Base-by-base conservation (phyloP, 805 yeast species). In the Ogataea dorogensis region DNA sequence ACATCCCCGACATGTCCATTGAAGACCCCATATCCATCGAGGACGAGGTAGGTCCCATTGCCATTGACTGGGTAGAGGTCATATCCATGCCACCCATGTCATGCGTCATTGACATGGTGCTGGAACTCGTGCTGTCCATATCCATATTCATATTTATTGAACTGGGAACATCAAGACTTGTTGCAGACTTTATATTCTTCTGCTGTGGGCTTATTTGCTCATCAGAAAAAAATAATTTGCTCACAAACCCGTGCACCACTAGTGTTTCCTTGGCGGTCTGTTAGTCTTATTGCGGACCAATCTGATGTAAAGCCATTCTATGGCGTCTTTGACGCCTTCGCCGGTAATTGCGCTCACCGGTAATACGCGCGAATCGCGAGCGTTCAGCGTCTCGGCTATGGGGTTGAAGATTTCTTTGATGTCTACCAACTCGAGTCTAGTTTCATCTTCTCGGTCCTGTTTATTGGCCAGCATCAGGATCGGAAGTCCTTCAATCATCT, bases 391-490 rank as follows among this genome's bases (percentile, higher is more conserved):
- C 68, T 85, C 81, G 33, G 96, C 85, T 53, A 85, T 75, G 56
- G 81, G 70, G 67, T 93, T 78, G 70, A 91, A 74, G 47, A 91
- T 65, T 72, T 93, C 75, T 68, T 91, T 81, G 55, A 93, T 73
- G 61, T 84, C 83, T 47, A 79, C 85, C 13, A 84, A 80, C 55
- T 83, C 91, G 60, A 84, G 61, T 40, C 79, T 73, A 31, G 76
- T 79, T 18, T 43, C 51, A 12, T 53, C 49, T 9, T 75, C 77
- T 22, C 79, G 58, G 55, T 93, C 98, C 64, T 89, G 96, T 58
- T 93, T 93, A 59, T 93, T 91, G 6, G 97, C 98, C 53, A 91
- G 69, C 96, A 91, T 91, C 39, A 91, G 68, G 7, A 91, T 78
- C 1, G 98, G 98, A 12, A 88, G 81, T 19, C 94, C 88, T 38